Evolutionary conservation across 345 rosid genomes (phyloP).

Genomic region (Turritis glabra): DNA sequence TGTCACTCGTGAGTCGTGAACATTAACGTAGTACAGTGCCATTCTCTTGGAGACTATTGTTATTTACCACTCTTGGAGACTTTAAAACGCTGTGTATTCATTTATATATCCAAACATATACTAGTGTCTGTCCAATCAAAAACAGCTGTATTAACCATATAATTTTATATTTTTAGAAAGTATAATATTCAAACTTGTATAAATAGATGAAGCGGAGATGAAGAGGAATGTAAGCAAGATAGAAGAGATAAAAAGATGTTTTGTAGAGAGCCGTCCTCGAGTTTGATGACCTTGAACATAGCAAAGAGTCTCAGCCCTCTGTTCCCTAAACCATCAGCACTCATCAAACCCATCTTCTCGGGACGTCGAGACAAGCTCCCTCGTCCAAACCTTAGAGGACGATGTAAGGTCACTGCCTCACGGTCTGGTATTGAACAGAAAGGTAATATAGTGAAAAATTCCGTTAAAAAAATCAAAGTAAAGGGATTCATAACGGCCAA

Average conservation of each 20-base stretch:
- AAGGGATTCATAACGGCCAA: constrained; percentile 33
- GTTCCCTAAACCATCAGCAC: constrained; percentile 28
- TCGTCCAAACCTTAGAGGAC: constrained; percentile 24
- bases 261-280: constrained; percentile 30
- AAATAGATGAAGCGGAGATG: constrained; percentile 20
- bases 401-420: constrained; percentile 37
- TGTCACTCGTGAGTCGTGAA: background rate
- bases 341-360: background rate
- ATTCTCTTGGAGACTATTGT: background rate
- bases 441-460: constrained; percentile 1
- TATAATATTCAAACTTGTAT: background rate
- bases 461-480: constrained; percentile 27
- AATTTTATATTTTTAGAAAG: too few relatives aligned
- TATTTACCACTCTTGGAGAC: background rate
- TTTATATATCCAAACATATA: background rate
- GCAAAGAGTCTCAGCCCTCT: constrained; percentile 23
- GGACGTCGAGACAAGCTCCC: constrained; percentile 18
- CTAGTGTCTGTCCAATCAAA: background rate
- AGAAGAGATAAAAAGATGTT: constrained; percentile 3
- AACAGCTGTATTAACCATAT: background rate
- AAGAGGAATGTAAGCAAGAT: constrained; percentile 9
- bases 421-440: background rate
- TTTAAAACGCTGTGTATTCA: background rate
- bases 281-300: constrained; percentile 27
- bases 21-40: too few relatives aligned